Base-by-base conservation (phyloP, 192 early-diverging fungal species). In the Backusella westeae region DNA sequence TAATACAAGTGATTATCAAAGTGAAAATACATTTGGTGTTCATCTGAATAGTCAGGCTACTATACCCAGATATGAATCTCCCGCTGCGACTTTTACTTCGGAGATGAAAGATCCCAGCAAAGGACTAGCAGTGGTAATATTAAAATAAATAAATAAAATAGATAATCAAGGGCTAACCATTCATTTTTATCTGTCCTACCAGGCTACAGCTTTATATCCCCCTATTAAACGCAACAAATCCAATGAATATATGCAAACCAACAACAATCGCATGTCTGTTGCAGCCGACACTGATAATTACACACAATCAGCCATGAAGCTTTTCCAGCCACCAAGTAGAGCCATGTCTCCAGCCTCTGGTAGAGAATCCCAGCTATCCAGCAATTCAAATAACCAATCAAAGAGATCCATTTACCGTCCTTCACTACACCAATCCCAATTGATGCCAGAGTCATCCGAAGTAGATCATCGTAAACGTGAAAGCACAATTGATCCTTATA, bases 401-500 rank as follows among this genome's bases (percentile, higher is more conserved):
- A 63, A 63, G 23, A 26, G 8, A 63, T 26, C 56, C 3, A 63
- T 63, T 8, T 63, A 63, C 12, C 56, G 56, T 26, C 56, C 56
- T 63, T 63, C 56, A 63, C 29, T 63, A 29, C 56, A 26, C 23
- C 56, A 63, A 14, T 63, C 56, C 10, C 56, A 63, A 29, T 12
- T 63, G 21, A 29, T 29, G 46, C 46, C 46, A 19, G 46, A 21
- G 6, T 2, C 46, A 63, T 63, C 56, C 10, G 56, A 26, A 14
- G 21, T 63, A 10, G 56, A 29, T 29, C 56, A 14, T 63, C 56
- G 29, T 63, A 23, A 29, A 29, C 21, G 56, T 26, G 56, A 63
- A 63, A 63, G 56, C 26, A 63, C 56, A 63, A 63, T 63, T 26
- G 56, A 63, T 63, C 56, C 56, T 63, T 63, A 29, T 63, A 63